Base-by-base conservation (phyloP, 768 basidiomycete genomes). In the Mycena galericulata region DNA sequence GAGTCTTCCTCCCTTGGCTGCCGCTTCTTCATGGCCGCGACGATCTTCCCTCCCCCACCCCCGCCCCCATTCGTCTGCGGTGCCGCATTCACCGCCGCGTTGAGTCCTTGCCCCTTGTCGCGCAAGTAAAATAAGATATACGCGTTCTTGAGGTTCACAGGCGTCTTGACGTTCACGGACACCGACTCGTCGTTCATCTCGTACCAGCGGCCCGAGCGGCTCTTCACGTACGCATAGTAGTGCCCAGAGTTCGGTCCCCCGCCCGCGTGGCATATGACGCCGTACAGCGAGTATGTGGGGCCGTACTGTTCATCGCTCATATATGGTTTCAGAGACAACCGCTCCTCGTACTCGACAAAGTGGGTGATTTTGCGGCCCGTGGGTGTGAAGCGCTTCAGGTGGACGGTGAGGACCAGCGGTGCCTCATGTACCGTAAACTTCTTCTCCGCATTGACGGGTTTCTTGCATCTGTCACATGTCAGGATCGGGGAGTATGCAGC, bases 141-240 rank as follows among this genome's bases (percentile, higher is more conserved):
- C 65, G 98, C 98, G 75, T 88, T 94, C 79, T 89, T 91, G 81
- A 90, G 87, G 63, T 81, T 79, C 30, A 90, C 79, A 1, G 94
- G 91, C 6, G 86, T 72, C 18, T 78, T 69, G 20, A 71, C 75
- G 17, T 79, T 75, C 4, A 80, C 74, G 12, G 85, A 80, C 26
- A 96, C 92, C 50, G 82, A 82, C 30, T 96, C 95, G 76, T 99
- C 98, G 80, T 99, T 97, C 91, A 97, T 97, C 81, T 95, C 91
- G 80, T 87, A 90, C 97, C 97, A 99, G 38, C 81, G 81, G 14
- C 89, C 91, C 36, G 87, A 81, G 38, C 84, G 85, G 43, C 88
- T 85, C 77, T 90, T 94, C 74, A 98, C 89, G 73, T 89, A 91
- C 20, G 97, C 92, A 71, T 89, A 95, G 80, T 99, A 99, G 79